A percentile compares a stretch with the other conserved stretches of the same genome.
Conservation (phyloP, 768 basidiomycete genomes). For the Scleroderma bovista region DNA sequence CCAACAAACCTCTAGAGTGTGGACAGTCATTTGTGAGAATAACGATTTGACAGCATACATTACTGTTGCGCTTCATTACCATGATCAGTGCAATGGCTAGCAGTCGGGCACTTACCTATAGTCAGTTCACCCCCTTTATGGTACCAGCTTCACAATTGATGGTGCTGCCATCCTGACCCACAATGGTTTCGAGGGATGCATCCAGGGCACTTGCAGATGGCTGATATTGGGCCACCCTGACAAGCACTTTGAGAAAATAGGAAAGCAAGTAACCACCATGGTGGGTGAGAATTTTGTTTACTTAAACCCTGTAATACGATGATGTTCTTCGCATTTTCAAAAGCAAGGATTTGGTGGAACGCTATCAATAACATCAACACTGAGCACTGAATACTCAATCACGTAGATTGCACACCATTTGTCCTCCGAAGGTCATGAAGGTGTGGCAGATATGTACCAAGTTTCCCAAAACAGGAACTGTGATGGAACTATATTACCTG, state of each 20-base stretch:
- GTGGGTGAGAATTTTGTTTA: constrained; percentile 68
- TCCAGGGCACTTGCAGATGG: constrained; percentile 42
- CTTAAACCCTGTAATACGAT: constrained; percentile 52
- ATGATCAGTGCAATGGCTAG: constrained; percentile 1
- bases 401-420: no score
- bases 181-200: constrained; percentile 57
- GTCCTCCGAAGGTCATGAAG: no score
- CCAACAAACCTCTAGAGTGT: constrained; percentile 53
- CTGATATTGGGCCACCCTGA: constrained; percentile 49
- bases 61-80: constrained; percentile 38
- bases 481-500: no score
- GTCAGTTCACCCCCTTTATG: constrained; percentile 47
- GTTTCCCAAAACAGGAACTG: no score
- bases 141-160: constrained; percentile 54
- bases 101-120: constrained; percentile 41
- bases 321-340: constrained; percentile 46
- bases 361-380: no score
- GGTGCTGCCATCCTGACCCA: constrained; percentile 48
- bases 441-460: no score
- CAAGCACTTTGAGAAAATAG: constrained; percentile 69
- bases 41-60: constrained; percentile 58
- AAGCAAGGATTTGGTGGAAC: constrained; percentile 51
- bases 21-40: constrained; percentile 51
- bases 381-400: no score
- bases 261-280: constrained; percentile 51